Conservation (phyloP, 768 basidiomycete species). For the Fomitopsis pulvina region DNA sequence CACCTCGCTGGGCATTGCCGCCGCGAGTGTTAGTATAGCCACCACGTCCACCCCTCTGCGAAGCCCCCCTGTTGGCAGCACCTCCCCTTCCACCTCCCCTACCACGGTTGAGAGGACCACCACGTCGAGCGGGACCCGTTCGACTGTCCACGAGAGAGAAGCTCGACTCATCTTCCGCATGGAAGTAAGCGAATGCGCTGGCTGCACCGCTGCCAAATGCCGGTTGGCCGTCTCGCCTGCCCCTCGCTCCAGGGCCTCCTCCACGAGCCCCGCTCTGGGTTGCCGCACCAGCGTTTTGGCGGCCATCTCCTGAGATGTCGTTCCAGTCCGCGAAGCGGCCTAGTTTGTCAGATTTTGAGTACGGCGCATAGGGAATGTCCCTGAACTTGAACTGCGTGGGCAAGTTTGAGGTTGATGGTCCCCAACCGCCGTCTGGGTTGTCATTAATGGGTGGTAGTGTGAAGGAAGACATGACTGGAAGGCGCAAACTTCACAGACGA, state of each 20-base stretch:
- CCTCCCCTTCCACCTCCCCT: slow-evolving; percentile 31
- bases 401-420: slow-evolving; percentile 73
- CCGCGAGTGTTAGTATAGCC: slow-evolving; percentile 36
- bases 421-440: slow-evolving; percentile 93
- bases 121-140: slow-evolving; percentile 59
- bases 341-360: slow-evolving; percentile 98
- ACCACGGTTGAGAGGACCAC: slow-evolving; percentile 56
- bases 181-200: slow-evolving; percentile 93
- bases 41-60: slow-evolving; percentile 36
- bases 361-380: slow-evolving; percentile 97
- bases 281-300: slow-evolving; percentile 45
- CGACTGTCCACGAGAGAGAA: slow-evolving; percentile 97
- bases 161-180: slow-evolving; percentile 94
- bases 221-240: slow-evolving; percentile 71
- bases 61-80: slow-evolving; percentile 32
- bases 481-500: background rate
- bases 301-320: slow-evolving; percentile 59
- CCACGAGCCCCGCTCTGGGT: slow-evolving; percentile 43
- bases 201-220: slow-evolving; percentile 88
- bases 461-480: slow-evolving; percentile 63
- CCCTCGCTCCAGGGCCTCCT: slow-evolving; percentile 39
- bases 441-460: slow-evolving; percentile 83
- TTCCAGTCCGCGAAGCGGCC: slow-evolving; percentile 98
- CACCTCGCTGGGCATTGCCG: slow-evolving; percentile 39
- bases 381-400: slow-evolving; percentile 95